These are phyloP conservation scores for Carnegiea gigantea DNA, from an alignment of 179 eudicot species.

Conservation along the genomic window DNA sequence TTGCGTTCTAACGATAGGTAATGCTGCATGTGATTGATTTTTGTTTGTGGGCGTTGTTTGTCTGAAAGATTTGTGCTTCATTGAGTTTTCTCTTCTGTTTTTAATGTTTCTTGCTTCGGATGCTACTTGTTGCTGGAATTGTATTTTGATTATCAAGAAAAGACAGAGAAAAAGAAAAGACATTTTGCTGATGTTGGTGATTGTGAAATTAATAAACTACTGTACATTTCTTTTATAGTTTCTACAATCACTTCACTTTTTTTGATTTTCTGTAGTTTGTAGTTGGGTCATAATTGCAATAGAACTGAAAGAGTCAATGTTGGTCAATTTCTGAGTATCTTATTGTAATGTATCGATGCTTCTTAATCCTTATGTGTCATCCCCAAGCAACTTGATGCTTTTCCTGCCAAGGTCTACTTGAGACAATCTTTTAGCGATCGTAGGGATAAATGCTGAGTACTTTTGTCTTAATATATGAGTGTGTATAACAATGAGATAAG, in stretches of 20 bases:
- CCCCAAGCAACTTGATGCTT: too few species aligned
- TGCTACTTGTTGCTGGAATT: too few species aligned
- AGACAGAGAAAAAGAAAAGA: too few species aligned
- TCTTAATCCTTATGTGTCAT: not conserved
- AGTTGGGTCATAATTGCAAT: not conserved
- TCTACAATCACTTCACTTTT: too few species aligned
- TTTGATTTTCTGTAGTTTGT: not conserved
- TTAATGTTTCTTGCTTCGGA: not conserved
- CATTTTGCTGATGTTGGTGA: too few species aligned
- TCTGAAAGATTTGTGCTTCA: not conserved
- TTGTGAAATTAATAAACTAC: not conserved
- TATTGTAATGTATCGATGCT: not conserved
- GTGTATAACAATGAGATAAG: not conserved
- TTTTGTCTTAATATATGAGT: not conserved
- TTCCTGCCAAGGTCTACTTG: too few species aligned
- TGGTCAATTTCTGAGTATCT: not conserved
- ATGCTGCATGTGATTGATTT: not conserved
- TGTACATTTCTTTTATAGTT: not conserved
- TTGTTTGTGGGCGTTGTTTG: not conserved
- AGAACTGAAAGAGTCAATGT: not conserved
- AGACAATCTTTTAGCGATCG: too few species aligned
- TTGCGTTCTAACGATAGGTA: not conserved
- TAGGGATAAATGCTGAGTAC: not conserved
- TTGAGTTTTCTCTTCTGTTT: not conserved
- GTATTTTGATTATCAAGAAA: too few species aligned